Base-by-base conservation (phyloP, 2,329 filamentous ascomycete genomes). In the Podosphaera fusca region DNA sequence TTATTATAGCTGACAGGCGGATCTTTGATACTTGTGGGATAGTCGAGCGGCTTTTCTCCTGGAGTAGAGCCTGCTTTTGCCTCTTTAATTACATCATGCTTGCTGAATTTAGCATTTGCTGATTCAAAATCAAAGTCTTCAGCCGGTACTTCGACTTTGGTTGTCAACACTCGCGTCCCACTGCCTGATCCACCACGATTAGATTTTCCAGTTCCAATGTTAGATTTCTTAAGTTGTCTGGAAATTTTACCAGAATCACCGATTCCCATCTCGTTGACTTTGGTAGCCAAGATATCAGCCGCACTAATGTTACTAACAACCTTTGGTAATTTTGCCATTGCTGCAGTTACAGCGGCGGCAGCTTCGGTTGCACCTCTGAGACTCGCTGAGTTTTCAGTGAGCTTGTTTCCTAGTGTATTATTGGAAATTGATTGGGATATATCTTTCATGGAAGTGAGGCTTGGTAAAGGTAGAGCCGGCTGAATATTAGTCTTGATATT, bases 41-140 rank as follows among this genome's bases (percentile, higher is more conserved):
- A 60, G 5, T 69, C 72, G 40, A 36, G 10, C 0, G 74, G 67
- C 2, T 71, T 71, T 52, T 84, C 79, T 45, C 72, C 71, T 31
- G 75, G 66, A 4, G 87, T 85, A 7, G 85, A 84, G n/a, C 84
- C 81, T 30, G 85, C 84, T 66, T 88, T 87, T 3, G 86, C 88
- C 69, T 95, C 87, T 71, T 95, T 95, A 45, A 86, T 84, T 51
- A 85, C 69, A 63, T 90, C 85, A 64, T 87, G 81, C 71, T 94
- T 77, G 73, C 87, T 90, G 73, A 94, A 94, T 69, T 89, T 92
- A 54, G 85, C 85, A 67, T 94, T 94, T 34, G 85, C 76, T 14
- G 78, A 79, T 63, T 84, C 85, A 66, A 98, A 98, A 66, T 98
- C 90, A 64, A 89, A 98, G 67, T 96, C 92, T 1, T 86, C 82